phyloP scores from a whole-genome alignment of 768 basidiomycete genomes.

The Termitomyces sp. region DNA sequence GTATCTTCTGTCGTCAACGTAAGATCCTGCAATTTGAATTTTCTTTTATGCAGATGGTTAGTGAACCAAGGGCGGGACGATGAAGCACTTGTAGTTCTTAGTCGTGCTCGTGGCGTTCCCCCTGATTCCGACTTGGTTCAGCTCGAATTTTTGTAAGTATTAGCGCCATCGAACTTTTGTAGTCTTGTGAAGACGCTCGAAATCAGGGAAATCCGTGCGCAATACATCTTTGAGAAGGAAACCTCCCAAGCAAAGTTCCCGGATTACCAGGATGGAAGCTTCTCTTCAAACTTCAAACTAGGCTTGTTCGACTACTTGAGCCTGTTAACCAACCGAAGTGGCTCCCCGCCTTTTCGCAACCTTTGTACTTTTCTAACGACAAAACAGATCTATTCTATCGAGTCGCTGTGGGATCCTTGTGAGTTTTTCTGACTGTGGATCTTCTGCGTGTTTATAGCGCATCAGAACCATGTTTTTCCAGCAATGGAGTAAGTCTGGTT shows the following conservation, averaged over 20 bases:
- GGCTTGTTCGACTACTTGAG: slow-evolving; percentile 58
- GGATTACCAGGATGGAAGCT: slow-evolving; percentile 57
- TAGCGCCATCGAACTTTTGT: neutral
- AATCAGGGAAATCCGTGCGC: slow-evolving; percentile 64
- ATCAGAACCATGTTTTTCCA: slow-evolving; percentile 72
- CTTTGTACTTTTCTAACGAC: neutral
- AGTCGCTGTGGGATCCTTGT: slow-evolving; percentile 56
- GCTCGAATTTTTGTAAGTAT: slow-evolving; percentile 62
- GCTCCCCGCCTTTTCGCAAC: neutral
- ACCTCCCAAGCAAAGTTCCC: slow-evolving; percentile 52
- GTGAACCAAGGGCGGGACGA: slow-evolving; percentile 74
- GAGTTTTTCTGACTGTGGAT: slow-evolving; percentile 11
- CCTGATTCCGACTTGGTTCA: slow-evolving; percentile 61
- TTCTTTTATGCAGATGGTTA: slow-evolving; percentile 48
- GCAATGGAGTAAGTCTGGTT: slow-evolving; percentile 55
- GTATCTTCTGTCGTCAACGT: neutral
- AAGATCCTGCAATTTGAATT: neutral
- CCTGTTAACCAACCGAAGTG: slow-evolving; percentile 48
- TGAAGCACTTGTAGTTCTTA: slow-evolving; percentile 62
- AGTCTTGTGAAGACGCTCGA: neutral
- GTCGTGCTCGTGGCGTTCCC: slow-evolving; percentile 50
- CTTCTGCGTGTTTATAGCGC: neutral
- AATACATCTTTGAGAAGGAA: slow-evolving; percentile 71
- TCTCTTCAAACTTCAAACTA: slow-evolving; percentile 54
- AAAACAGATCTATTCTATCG: slow-evolving; percentile 52